phyloP scores from a whole-genome alignment of 768 basidiomycete genomes.

The Macrolepiota fuliginosa region DNA sequence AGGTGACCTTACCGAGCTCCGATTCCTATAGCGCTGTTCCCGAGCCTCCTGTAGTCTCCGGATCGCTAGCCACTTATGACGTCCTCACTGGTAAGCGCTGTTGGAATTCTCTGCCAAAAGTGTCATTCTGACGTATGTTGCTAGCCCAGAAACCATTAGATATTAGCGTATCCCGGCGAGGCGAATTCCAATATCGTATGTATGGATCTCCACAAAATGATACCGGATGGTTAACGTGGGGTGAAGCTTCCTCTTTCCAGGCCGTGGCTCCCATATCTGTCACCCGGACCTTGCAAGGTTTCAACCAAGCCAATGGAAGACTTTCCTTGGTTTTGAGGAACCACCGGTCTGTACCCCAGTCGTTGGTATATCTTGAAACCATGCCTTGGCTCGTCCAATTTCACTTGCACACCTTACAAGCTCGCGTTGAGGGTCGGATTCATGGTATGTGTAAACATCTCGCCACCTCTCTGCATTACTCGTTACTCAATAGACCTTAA shows the following conservation, averaged over 20 bases:
- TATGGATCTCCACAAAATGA: conserved; percentile 3
- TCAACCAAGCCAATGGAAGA: conserved; percentile 72
- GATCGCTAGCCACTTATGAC: conserved; percentile 45
- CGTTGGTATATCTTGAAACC: conserved; percentile 79
- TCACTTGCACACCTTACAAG: conserved; percentile 75
- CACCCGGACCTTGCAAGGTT: conserved; percentile 68
- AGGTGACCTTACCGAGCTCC: conserved; percentile 44
- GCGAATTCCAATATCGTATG: conserved; percentile 64
- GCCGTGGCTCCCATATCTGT: conserved; percentile 54
- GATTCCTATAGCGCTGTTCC: conserved; percentile 48
- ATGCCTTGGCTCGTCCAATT: conserved; percentile 93
- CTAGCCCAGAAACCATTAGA: conserved; percentile 49
- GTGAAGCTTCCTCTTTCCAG: conserved; percentile 15
- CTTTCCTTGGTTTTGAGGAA: conserved; percentile 71
- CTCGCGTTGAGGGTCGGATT: conserved; percentile 42
- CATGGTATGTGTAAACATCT: neutral
- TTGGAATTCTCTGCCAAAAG: neutral
- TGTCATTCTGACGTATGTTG: neutral
- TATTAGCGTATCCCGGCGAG: conserved; percentile 54
- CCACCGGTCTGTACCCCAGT: conserved; percentile 38
- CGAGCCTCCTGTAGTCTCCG: conserved; percentile 38
- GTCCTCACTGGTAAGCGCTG: conserved; percentile 37
- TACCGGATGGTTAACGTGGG: neutral
- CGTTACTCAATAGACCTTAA: neutral
- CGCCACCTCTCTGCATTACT: neutral